Base-by-base conservation (phyloP, 2,329 filamentous ascomycete genomes). In the Ophiostoma himal-ulmi region DNA sequence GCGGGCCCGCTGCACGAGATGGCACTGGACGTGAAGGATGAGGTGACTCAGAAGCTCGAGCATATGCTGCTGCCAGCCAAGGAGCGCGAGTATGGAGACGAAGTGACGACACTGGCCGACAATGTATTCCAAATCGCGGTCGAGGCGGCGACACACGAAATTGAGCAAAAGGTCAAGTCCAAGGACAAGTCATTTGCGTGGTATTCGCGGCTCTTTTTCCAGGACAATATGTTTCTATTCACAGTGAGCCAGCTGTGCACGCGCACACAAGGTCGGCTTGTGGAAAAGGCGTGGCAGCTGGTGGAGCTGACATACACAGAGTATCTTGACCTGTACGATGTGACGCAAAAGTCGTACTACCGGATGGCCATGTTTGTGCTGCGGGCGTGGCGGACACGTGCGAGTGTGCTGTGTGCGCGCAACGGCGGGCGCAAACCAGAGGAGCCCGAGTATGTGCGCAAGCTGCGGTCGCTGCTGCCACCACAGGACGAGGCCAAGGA, bases 41-140 rank as follows among this genome's bases (percentile, higher is more conserved):
- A 84, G 73, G 79, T 88, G 57, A 78, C 83, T 20, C 76, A 79
- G n/a, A 87, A 85, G 74, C 77, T 88, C 68, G 76, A 78, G 36
- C 80, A 83, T 67, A 78, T 87, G 68, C 76, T 85, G 64, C 77
- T 81, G 6, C 83, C 84, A 0, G 79, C 83, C 72, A 79, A 78
- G 52, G 79, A 83, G 26, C 81, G 82, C 62, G 79, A 85, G 74
- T 84, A 81, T 78, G 82, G 81, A 10, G 82, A 79, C 1, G 85
- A 87, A 73, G 80, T 85, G 10, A 79, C 81, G 44, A 81, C 80
- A 26, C 77, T 80, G 26, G 81, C 82, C 65, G 85, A 88, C 75
- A 84, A 85, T 69, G 77, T 87, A 8, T 88, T 88, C 79, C 84
- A 84, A 74, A 78, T 87, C 17, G 80, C 85, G 1, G 74, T 88